Evolutionary conservation across 73 alveolate genomes (phyloP).

Genomic region (Stentor coeruleus): DNA sequence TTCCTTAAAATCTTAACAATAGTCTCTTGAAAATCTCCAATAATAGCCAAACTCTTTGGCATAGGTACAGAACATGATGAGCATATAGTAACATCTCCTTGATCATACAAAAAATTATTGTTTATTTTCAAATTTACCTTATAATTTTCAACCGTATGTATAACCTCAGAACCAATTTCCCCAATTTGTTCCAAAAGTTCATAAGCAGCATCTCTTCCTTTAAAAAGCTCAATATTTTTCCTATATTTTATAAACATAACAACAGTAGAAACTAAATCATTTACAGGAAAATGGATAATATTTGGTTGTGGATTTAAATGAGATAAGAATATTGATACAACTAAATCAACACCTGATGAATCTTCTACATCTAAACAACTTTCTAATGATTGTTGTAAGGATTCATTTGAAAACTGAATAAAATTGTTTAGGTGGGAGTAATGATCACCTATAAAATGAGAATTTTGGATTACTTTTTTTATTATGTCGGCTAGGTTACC

Average conservation of each 20-base stretch:
- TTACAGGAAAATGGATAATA: conserved; percentile 17
- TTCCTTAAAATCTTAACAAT: not conserved
- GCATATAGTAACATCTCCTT: not conserved
- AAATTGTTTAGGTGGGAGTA: not conserved
- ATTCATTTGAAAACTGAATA: not conserved
- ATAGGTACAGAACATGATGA: not conserved
- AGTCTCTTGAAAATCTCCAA: not conserved
- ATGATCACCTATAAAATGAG: not conserved
- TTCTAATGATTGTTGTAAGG: not conserved
- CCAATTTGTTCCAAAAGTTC: conserved; percentile 4
- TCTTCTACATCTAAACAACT: conserved; percentile 18
- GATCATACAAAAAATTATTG: not conserved
- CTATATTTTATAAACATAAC: not conserved
- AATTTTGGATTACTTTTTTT: not conserved
- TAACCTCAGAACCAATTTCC: conserved; percentile 15
- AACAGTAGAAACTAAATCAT: not conserved
- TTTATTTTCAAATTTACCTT: not conserved
- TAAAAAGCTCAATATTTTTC: not conserved
- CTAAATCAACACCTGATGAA: conserved; percentile 1
- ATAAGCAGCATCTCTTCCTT: conserved; percentile 5
- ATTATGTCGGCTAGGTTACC: not conserved
- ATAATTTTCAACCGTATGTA: not conserved
- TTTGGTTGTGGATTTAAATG: not conserved
- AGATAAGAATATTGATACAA: not conserved
- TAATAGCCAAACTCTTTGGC: not conserved